Base-by-base conservation (phyloP, 768 basidiomycete species). In the Royoungia palumana region DNA sequence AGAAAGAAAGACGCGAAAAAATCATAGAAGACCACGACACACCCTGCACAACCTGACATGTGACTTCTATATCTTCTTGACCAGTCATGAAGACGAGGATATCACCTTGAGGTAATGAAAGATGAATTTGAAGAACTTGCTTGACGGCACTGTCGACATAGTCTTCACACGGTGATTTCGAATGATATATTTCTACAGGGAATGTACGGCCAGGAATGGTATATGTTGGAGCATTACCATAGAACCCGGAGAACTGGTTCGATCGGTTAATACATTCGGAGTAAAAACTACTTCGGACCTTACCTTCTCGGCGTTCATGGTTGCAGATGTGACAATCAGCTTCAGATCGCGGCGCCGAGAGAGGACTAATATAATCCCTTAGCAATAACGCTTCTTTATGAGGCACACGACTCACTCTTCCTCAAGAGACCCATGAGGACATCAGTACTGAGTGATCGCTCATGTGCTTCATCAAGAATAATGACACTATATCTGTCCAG, bases 61-160 rank as follows among this genome's bases (percentile, higher is more conserved):
- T 98, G 25, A 92, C 80, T 70, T 98, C 95, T 51, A 99, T 99
- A 66, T 99, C 95, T 70, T 98, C 96, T 71, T 98, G 96, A 32
- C 96, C 96, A 22, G 96, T 99, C 95, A 98, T 98, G 69, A 99
- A 99, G 21, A 98, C 93, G 35, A 99, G 75, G 44, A 98, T 89
- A 70, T 99, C 96, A 13, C 96, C 96, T 0, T 83, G 82, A 19
- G 95, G 93, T 16, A 88, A 78, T 2, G 95, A 93, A 35, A 98
- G 75, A 65, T 99, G 95, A 37, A 99, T 98, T 62, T 95, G 91
- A 24, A 98, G 77, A 14, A 98, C 89, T 70, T 99, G 95, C 73
- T 98, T 99, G 58, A 99, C 96, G 1, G 96, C 88, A 53, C 89
- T 84, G 65, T 99, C 96, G 48, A 99, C 96, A 62, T 99, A 99